Percentiles rank a stretch among this genome's conserved stretches.
These are phyloP conservation scores for Triticum monococcum DNA, from an alignment of 176 grass and related monocot genomes.

Conservation along the genomic window DNA sequence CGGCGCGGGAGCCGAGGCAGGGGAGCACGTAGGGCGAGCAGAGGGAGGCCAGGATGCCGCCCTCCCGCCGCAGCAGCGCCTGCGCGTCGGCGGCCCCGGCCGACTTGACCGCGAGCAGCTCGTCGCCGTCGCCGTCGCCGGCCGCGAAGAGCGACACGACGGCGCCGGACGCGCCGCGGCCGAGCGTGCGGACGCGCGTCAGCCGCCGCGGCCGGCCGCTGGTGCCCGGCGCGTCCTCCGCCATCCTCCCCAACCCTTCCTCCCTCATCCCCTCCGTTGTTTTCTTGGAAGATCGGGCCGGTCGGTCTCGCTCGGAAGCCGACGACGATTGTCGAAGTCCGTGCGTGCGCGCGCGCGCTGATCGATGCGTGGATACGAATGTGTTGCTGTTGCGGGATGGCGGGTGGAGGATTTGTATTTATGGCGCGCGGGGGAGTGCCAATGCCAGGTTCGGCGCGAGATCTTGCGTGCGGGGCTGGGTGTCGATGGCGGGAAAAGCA, in stretches of 20 bases:
- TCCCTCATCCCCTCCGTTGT: background rate
- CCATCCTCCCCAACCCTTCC: background rate
- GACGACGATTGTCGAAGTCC: background rate
- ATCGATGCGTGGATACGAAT: background rate
- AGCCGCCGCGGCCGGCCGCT: conserved; percentile 14
- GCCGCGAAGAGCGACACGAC: conserved; percentile 52
- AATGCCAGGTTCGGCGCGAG: conserved; percentile 16
- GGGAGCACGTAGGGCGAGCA: conserved; percentile 64
- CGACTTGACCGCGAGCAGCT: conserved; percentile 76
- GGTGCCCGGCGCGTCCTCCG: background rate
- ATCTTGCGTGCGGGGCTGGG: conserved; percentile 17
- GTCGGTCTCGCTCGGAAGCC: no score
- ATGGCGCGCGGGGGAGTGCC: conserved; percentile 10
- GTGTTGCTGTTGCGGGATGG: background rate
- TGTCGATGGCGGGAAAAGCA: conserved; percentile 27
- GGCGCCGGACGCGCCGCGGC: conserved; percentile 54
- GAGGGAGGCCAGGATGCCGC: conserved; percentile 59
- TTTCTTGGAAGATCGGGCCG: background rate
- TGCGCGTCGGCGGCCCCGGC: conserved; percentile 17
- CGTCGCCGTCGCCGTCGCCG: background rate
- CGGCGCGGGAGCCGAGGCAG: conserved; percentile 46
- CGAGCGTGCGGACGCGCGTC: conserved; percentile 52
- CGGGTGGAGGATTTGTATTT: background rate
- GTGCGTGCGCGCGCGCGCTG: background rate
- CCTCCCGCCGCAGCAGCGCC: conserved; percentile 52